Conservation (phyloP, 805 yeast species). For the Kuraishia ogatae region DNA sequence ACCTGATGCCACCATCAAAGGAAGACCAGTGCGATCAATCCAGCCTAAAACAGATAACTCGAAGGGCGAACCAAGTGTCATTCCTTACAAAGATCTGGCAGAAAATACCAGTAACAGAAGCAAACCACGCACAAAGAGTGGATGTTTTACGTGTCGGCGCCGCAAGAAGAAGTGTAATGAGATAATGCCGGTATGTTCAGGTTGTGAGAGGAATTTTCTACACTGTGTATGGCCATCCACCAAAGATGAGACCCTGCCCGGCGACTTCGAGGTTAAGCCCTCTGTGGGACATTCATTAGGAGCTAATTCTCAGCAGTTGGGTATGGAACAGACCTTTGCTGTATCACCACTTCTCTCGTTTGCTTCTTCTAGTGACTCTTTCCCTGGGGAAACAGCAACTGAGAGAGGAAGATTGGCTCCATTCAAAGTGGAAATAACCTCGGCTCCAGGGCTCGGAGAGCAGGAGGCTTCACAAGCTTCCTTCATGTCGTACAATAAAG, state of each 20-base stretch:
- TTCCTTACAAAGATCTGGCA: background rate
- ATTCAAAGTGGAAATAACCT: background rate
- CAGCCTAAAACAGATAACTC: background rate
- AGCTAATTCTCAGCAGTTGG: background rate
- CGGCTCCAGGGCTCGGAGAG: background rate
- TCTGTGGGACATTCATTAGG: background rate
- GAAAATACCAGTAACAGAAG: background rate
- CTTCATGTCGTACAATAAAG: background rate
- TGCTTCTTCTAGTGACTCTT: background rate
- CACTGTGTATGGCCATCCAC: slow-evolving; percentile 24
- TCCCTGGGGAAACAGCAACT: background rate
- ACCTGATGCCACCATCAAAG: background rate
- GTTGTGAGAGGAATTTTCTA: slow-evolving; percentile 23
- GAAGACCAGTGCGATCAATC: background rate
- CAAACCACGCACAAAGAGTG: slow-evolving; percentile 22
- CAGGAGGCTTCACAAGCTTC: background rate
- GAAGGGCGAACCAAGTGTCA: too few relatives aligned
- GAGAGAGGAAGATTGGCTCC: background rate
- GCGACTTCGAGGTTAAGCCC: slow-evolving; percentile 16
- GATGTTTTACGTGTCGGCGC: slow-evolving; percentile 28
- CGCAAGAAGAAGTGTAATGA: slow-evolving; percentile 31
- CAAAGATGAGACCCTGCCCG: slow-evolving; percentile 16
- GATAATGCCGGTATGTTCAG: slow-evolving; percentile 23
- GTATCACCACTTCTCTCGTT: background rate
- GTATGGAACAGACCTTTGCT: background rate